Base-by-base conservation (phyloP, 805 yeast genomes). In the Candida pseudoglaebosa region DNA sequence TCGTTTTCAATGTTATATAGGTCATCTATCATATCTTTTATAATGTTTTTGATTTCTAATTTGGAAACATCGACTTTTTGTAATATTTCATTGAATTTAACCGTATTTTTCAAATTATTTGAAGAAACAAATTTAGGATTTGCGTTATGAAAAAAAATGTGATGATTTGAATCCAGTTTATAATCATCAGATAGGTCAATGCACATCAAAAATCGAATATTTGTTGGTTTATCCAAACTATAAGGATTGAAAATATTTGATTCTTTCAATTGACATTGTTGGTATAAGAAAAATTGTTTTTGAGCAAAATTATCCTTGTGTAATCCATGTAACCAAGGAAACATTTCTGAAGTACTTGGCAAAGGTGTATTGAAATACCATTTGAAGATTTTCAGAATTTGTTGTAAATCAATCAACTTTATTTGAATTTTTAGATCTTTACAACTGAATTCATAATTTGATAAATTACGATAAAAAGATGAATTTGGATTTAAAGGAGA, bases 271-370 rank as follows among this genome's bases (percentile, higher is more conserved):
- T 50, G 57, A 28, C 44, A 56, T 28, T 54, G 55, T 41, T 62
- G 69, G 28, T 53, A 52, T 9, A 60, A 40, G 43, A 68, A 67
- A 44, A 78, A 65, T 57, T 71, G 62, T 32, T 72, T 60, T 50
- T 78, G 84, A 17, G 81, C 75, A 30, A 70, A 63, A 50, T 79
- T 78, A 24, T 70, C 67, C 10, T 67, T 69, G 44, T 82, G 78
- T 32, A 84, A 66, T 1, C 95, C 93, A 56, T 90, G 96, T 18
- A 87, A 67, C 96, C 96, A 89, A 0, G 97, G 97, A 50, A 89
- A 90, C 72, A 90, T 77, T 8, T 53, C 53, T 17, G 70, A 73
- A 14, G 90, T 82, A 3, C 75, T 75, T 0, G 96, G 95, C 3
- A 68, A 53, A 1, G 62, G 59, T 14, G 50, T 49, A 46, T 61